These are phyloP conservation scores for Cryptococcus sp. DNA, from an alignment of 1,284 basidiomycete genomes.

Conservation along the genomic window DNA sequence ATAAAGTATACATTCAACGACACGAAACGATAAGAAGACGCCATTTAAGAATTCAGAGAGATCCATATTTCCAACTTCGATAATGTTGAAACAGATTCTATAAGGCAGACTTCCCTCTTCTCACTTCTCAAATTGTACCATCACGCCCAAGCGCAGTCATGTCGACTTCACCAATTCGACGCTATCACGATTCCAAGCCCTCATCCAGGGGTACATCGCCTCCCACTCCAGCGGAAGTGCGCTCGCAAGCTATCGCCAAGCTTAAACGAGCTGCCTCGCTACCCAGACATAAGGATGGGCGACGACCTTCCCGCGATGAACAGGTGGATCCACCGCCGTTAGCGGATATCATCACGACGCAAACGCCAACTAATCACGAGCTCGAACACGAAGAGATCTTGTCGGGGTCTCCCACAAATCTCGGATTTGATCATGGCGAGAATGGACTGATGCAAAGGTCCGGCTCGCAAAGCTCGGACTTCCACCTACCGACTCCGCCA, in stretches of 20 bases:
- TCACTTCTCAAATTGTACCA: too few relatives aligned
- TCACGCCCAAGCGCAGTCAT: constrained; percentile 4
- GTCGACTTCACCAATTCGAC: constrained; percentile 19
- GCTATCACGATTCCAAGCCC: constrained; percentile 17
- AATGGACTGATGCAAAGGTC: constrained; percentile 11
- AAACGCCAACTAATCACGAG: not conserved
- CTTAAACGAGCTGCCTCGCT: constrained; percentile 83
- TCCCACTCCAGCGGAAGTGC: constrained; percentile 55
- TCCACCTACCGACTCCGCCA: constrained; percentile 25
- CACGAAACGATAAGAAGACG: too few relatives aligned
- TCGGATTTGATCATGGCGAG: constrained; percentile 12
- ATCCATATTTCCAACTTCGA: too few relatives aligned
- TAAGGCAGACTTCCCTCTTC: too few relatives aligned
- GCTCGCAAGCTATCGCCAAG: constrained; percentile 79
- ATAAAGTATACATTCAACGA: too few relatives aligned
- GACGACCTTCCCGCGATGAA: constrained; percentile 60
- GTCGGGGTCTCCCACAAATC: constrained; percentile 24
- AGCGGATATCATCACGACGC: not conserved
- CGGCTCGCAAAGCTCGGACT: constrained; percentile 31
- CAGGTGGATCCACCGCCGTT: constrained; percentile 4
- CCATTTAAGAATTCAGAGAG: too few relatives aligned
- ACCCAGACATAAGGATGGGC: constrained; percentile 78
- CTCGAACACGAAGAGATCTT: constrained; percentile 32
- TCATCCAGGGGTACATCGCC: constrained; percentile 11
- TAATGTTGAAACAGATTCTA: too few relatives aligned